These are phyloP conservation scores for Gelatoporia subvermispora DNA, from an alignment of 768 basidiomycete genomes.

Conservation along the genomic window DNA sequence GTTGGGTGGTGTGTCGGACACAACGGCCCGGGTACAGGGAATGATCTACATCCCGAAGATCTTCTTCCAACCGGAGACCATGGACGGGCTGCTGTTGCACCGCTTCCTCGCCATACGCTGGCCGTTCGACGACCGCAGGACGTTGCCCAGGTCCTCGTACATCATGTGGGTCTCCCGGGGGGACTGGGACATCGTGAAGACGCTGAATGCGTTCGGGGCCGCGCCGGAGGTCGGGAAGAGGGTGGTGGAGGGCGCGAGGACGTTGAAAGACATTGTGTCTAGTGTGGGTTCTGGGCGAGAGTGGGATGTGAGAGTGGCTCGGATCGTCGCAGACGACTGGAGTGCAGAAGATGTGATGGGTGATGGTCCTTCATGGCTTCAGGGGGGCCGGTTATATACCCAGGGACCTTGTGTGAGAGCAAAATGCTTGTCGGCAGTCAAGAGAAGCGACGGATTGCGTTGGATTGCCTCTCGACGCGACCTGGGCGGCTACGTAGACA, in stretches of 20 bases:
- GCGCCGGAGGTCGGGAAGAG: constrained; percentile 12
- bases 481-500: no score
- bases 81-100: background rate
- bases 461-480: no score
- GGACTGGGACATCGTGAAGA: constrained; percentile 13
- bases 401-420: no score
- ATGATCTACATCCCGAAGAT: constrained; percentile 14
- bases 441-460: no score
- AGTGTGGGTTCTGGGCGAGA: background rate
- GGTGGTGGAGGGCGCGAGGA: constrained; percentile 5
- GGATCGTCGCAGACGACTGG: constrained; percentile 5
- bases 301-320: background rate
- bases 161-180: constrained; percentile 16
- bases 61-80: constrained; percentile 14
- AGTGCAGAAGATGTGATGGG: background rate
- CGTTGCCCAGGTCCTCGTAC: constrained; percentile 16
- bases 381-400: constrained; percentile 1
- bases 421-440: no score
- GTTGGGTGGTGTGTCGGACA: no score
- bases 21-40: background rate
- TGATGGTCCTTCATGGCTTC: background rate
- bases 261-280: constrained; percentile 12
- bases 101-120: constrained; percentile 6
- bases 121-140: constrained; percentile 14
- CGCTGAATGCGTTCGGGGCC: constrained; percentile 14